Conservation (phyloP, 345 rosid genomes). For the Schrenkiella parvula region DNA sequence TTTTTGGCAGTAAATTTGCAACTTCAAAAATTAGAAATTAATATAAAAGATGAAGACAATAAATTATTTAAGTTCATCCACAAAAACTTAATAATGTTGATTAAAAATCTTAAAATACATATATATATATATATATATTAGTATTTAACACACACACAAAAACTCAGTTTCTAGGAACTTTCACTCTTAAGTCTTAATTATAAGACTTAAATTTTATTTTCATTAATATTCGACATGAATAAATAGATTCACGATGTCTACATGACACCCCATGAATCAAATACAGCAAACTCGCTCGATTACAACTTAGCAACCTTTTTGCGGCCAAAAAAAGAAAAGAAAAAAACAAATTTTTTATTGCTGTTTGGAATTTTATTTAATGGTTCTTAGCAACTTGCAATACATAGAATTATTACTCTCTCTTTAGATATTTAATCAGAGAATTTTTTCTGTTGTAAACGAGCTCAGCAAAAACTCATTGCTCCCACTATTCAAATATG, state of each 20-base stretch:
- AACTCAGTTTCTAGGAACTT: background rate
- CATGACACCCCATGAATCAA: conserved; percentile 4
- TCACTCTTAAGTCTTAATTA: too few relatives aligned
- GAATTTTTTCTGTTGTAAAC: conserved; percentile 9
- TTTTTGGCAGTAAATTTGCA: background rate
- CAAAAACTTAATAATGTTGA: background rate
- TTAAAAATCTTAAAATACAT: background rate
- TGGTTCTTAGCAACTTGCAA: background rate
- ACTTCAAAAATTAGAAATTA: background rate
- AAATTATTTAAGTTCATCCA: too few relatives aligned
- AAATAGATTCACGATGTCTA: conserved; percentile 15
- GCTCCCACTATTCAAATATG: background rate
- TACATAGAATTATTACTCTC: background rate
- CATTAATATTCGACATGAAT: background rate
- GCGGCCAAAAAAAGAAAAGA: background rate
- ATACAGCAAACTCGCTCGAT: background rate
- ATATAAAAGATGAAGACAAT: background rate
- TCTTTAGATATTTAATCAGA: background rate
- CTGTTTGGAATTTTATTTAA: background rate
- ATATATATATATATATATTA: background rate
- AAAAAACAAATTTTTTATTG: background rate
- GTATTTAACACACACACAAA: background rate
- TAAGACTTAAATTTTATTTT: background rate
- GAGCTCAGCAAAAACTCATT: background rate
- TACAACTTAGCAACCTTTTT: background rate